A percentile compares a stretch with the other conserved stretches of the same genome.
Conservation (phyloP, 192 early-diverging fungal species). For the Coemansia sp. region DNA sequence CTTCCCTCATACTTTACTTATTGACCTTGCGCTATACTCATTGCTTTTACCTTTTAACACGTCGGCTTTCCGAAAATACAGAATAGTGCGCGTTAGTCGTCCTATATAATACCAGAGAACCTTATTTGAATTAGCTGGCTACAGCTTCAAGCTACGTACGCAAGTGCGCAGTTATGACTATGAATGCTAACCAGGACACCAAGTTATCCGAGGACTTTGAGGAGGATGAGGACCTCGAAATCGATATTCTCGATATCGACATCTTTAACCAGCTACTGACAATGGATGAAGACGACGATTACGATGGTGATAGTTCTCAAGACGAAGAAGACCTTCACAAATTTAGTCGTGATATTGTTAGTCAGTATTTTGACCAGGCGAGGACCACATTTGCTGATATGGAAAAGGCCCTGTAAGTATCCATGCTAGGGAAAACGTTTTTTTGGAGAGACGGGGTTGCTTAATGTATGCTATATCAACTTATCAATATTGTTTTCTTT, state of each 20-base stretch:
- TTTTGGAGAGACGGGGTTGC: no score
- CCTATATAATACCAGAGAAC: background rate
- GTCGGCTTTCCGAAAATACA: background rate
- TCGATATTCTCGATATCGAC: slow-evolving; percentile 71
- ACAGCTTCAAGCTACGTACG: background rate
- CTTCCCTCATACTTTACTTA: background rate
- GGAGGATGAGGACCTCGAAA: slow-evolving; percentile 41
- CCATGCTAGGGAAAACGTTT: background rate
- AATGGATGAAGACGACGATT: slow-evolving; percentile 80
- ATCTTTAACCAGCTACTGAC: slow-evolving; percentile 89
- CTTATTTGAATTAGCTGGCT: background rate
- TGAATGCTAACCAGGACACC: slow-evolving; percentile 4
- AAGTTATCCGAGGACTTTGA: slow-evolving; percentile 1
- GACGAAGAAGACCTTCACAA: slow-evolving; percentile 82
- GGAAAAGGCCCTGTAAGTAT: slow-evolving; percentile 62
- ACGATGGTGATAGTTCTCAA: slow-evolving; percentile 75
- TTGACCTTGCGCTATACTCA: background rate
- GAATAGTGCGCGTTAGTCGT: background rate
- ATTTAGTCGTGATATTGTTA: slow-evolving; percentile 72
- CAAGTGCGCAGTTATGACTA: background rate
- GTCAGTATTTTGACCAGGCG: slow-evolving; percentile 84
- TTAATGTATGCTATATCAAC: background rate
- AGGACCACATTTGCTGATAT: slow-evolving; percentile 74
- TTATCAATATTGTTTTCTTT: background rate
- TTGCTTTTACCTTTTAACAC: background rate